Percentiles rank a stretch among this genome's conserved stretches.
Evolutionary conservation across 2,329 filamentous ascomycete species (phyloP).

Genomic region (Fusarium torulosum): DNA sequence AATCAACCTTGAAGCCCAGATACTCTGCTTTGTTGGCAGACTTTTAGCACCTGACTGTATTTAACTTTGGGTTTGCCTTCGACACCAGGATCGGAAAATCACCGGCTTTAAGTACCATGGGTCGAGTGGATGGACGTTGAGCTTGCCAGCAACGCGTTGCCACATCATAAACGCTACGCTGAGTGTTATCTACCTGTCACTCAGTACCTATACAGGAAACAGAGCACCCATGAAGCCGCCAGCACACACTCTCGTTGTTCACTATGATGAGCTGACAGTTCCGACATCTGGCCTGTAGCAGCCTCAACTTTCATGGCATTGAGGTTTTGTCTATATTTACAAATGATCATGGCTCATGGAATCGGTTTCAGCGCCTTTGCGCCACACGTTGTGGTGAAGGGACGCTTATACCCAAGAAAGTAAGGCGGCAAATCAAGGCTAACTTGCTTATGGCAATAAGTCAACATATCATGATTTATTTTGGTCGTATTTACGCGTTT

Average conservation of each 20-base stretch:
- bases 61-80: no score
- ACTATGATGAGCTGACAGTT: neutral
- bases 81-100: constrained; percentile 9
- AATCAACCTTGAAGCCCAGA: no score
- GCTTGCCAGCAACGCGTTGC: constrained; percentile 41
- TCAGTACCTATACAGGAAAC: constrained; percentile 2
- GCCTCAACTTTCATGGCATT: neutral
- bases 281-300: constrained; percentile 14
- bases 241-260: constrained; percentile 21
- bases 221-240: constrained; percentile 17
- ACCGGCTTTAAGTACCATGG: neutral
- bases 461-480: constrained; percentile 33
- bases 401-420: constrained; percentile 24
- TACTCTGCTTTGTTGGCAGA: no score
- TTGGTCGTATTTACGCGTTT: constrained; percentile 25
- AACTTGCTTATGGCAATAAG: constrained; percentile 32
- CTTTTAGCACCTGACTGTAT: no score
- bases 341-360: constrained; percentile 17
- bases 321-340: neutral
- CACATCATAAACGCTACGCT: constrained; percentile 38
- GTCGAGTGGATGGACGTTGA: constrained; percentile 10
- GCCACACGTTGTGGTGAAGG: constrained; percentile 18
- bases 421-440: constrained; percentile 27
- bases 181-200: constrained; percentile 27
- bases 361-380: constrained; percentile 37